These are phyloP conservation scores for Endoconidiophora polonica DNA, from an alignment of 2,329 filamentous ascomycete species.

Conservation along the genomic window DNA sequence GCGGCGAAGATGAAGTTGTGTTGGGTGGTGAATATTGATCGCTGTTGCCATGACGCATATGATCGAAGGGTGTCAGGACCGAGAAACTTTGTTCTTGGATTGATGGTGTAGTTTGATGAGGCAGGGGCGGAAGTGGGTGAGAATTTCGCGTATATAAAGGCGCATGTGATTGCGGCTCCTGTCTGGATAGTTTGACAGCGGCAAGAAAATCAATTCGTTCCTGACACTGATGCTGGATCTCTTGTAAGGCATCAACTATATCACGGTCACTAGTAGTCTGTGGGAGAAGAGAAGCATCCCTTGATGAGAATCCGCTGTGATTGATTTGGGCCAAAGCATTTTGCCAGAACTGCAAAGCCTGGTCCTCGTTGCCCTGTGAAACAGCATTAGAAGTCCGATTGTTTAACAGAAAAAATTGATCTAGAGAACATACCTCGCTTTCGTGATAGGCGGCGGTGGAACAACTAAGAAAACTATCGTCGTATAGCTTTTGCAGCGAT, in stretches of 20 bases:
- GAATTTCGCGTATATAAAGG: background rate
- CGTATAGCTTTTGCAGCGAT: slow-evolving; percentile 89
- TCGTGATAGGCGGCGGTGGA: slow-evolving; percentile 96
- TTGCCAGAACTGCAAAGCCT: slow-evolving; percentile 83
- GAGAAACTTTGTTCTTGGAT: background rate
- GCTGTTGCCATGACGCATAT: too few relatives aligned
- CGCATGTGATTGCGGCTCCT: slow-evolving; percentile 14
- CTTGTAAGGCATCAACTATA: slow-evolving; percentile 61
- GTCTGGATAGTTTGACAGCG: slow-evolving; percentile 52
- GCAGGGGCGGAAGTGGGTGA: background rate
- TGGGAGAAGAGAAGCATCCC: slow-evolving; percentile 27
- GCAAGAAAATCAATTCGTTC: slow-evolving; percentile 81
- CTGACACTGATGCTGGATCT: slow-evolving; percentile 81
- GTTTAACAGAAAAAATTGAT: background rate
- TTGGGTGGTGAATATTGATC: too few relatives aligned
- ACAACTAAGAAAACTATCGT: slow-evolving; percentile 87
- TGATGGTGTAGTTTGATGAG: background rate
- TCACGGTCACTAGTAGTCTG: slow-evolving; percentile 22
- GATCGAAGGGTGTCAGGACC: too few relatives aligned
- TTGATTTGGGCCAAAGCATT: slow-evolving; percentile 55
- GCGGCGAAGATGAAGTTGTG: background rate
- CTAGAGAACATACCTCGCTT: slow-evolving; percentile 49
- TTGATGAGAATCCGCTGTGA: slow-evolving; percentile 47
- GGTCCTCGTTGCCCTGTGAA: slow-evolving; percentile 66
- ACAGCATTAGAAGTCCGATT: background rate